These are phyloP conservation scores for Gentiana macrophylla DNA, from an alignment of 257 asterid species.

Conservation along the genomic window DNA sequence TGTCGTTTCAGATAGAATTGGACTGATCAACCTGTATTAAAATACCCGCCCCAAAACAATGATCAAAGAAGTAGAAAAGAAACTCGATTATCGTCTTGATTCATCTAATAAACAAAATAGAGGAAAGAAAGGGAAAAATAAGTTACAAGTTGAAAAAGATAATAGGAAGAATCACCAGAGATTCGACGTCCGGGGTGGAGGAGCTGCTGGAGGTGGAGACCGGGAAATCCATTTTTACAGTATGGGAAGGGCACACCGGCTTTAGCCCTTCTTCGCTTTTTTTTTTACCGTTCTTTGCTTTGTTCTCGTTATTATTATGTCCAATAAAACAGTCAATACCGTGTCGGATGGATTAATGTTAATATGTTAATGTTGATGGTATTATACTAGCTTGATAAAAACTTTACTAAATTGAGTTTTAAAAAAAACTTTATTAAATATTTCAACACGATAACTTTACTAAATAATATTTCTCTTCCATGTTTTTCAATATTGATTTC, in stretches of 20 bases:
- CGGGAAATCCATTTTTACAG: constrained; percentile 18
- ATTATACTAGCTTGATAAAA: too few species aligned
- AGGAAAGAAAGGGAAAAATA: too few species aligned
- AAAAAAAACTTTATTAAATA: too few species aligned
- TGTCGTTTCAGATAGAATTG: not conserved
- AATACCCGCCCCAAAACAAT: not conserved
- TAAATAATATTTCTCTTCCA: too few species aligned
- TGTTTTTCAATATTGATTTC: too few species aligned
- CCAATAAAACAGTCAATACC: not conserved
- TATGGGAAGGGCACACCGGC: not conserved
- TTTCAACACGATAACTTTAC: too few species aligned
- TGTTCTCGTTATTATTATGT: not conserved
- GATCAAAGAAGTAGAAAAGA: not conserved
- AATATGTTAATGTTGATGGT: too few species aligned
- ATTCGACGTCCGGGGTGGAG: constrained; percentile 12
- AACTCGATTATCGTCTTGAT: not conserved
- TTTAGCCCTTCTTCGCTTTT: not conserved
- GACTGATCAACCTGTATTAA: not conserved
- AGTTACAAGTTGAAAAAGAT: not conserved
- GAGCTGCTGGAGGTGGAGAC: constrained; percentile 15
- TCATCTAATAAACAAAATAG: not conserved
- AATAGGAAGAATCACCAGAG: constrained; percentile 8
- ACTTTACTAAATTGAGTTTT: too few species aligned
- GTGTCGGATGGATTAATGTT: too few species aligned
- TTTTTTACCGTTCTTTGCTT: not conserved